A percentile compares a stretch with the other conserved stretches of the same genome.
Conservation (phyloP, 108 stramenopile genomes). For the Nitzschia sp. region DNA sequence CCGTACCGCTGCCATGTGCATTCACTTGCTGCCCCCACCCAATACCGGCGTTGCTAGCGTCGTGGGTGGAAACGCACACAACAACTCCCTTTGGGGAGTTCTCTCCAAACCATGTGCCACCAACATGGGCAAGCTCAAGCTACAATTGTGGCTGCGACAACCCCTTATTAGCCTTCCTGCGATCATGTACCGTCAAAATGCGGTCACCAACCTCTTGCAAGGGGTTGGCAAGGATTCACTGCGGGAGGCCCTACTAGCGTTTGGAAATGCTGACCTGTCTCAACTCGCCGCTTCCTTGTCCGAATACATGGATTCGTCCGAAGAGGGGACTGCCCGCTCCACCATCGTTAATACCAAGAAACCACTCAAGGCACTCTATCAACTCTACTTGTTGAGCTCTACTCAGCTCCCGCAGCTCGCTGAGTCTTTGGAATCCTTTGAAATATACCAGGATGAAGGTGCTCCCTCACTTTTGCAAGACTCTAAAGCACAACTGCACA, state of each 20-base stretch:
- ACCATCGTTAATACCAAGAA: conserved; percentile 42
- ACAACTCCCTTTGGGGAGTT: conserved; percentile 69
- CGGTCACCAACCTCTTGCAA: conserved; percentile 63
- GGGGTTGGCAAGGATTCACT: conserved; percentile 63
- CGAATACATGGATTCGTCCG: conserved; percentile 11
- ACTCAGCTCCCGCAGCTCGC: conserved; percentile 57
- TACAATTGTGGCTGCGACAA: conserved; percentile 80
- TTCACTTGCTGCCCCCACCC: conserved; percentile 74
- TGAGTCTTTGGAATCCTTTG: conserved; percentile 45
- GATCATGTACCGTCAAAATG: conserved; percentile 67
- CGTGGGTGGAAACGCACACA: conserved; percentile 53
- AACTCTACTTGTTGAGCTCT: conserved; percentile 65
- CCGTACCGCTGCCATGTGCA: conserved; percentile 69
- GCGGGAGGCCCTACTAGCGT: conserved; percentile 58
- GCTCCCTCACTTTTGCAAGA: conserved; percentile 16
- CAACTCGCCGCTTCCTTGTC: conserved; percentile 35
- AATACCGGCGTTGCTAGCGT: conserved; percentile 51
- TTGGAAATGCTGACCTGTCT: conserved; percentile 50
- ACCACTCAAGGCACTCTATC: conserved; percentile 73
- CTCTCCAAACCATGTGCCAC: conserved; percentile 66
- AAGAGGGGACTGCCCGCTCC: conserved; percentile 9
- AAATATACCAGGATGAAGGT: not conserved
- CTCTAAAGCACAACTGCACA: conserved; percentile 7
- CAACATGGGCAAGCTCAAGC: conserved; percentile 60
- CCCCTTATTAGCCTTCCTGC: conserved; percentile 59